These are phyloP conservation scores for Pseudogymnoascus sp. DNA, from an alignment of 2,329 filamentous ascomycete species.

Conservation along the genomic window DNA sequence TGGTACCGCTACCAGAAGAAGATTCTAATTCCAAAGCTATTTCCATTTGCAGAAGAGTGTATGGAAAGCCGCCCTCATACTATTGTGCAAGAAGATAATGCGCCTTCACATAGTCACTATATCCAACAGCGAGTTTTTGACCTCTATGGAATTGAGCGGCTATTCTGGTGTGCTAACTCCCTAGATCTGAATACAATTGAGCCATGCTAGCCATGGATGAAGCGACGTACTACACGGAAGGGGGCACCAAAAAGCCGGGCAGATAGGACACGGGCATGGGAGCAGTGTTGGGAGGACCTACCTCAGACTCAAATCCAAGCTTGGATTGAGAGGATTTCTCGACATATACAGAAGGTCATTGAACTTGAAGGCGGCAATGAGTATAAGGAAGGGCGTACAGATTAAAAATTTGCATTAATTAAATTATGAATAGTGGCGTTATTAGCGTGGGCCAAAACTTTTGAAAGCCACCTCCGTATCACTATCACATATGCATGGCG, in stretches of 20 bases:
- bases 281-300: background rate
- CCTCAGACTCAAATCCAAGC: background rate
- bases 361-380: background rate
- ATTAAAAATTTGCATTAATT: background rate
- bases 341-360: background rate
- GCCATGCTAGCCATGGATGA: background rate
- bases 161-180: background rate
- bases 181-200: background rate
- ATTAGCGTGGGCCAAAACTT: background rate
- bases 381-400: background rate
- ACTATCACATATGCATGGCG: background rate
- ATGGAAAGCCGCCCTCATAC: background rate
- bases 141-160: background rate
- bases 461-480: background rate
- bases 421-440: background rate
- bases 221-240: background rate
- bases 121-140: background rate
- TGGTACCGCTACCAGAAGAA: background rate
- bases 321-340: background rate
- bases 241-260: background rate
- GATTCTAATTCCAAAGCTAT: background rate
- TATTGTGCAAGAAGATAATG: background rate
- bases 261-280: background rate
- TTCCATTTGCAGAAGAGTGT: background rate
- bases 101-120: background rate